Evolutionary conservation across 2,329 filamentous ascomycete genomes (phyloP), one percentile per base, ranked within the genome.

Genomic region (Fusarium mangiferae): DNA sequence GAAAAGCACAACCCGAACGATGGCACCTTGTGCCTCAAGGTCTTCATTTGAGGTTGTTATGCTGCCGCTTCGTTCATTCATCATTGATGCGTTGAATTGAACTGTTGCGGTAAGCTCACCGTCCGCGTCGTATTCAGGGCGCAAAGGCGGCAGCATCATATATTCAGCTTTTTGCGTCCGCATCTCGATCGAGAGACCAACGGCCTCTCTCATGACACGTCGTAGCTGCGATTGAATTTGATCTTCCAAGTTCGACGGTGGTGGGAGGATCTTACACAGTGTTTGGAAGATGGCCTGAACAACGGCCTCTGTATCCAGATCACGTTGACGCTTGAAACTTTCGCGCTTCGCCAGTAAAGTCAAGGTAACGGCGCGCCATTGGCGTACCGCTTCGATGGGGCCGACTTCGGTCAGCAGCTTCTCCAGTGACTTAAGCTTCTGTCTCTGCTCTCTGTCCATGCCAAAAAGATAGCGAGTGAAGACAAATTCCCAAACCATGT

Each of bases 401-500:
- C 96, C 96, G 77, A 98, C 93, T 81, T 99, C 96, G 26, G 90
- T 89, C 36, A 99, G 88, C 44, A 93, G 92, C 86, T 98, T 98
- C 85, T 99, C 97, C 14, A 99, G 89, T 39, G 93, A 91, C 85
- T 99, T 98, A 82, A 99, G 92, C 84, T 98, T 98, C 83, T 98
- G 95, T 78, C 96, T 91, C 84, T 99, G 96, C 83, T 98, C 96
- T 78, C 95, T 90, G 81, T 99, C 96, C 94, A 99, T 98, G 78
- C 96, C 96, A 81, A 99, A 99, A 33, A 99, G 91, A 82, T 99
- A 99, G 73, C 96, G 91, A 14, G 96, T 98, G 81, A 99, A 99
- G 81, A 99, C 92, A 80, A 97, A 98, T 83, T 99, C 96, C 95
- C 95, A 99, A 58, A 99, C 92, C 95, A 99, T 98, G 70, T 93